phyloP scores from a whole-genome alignment of 164 flowering plant genomes.

The Piper longum region DNA sequence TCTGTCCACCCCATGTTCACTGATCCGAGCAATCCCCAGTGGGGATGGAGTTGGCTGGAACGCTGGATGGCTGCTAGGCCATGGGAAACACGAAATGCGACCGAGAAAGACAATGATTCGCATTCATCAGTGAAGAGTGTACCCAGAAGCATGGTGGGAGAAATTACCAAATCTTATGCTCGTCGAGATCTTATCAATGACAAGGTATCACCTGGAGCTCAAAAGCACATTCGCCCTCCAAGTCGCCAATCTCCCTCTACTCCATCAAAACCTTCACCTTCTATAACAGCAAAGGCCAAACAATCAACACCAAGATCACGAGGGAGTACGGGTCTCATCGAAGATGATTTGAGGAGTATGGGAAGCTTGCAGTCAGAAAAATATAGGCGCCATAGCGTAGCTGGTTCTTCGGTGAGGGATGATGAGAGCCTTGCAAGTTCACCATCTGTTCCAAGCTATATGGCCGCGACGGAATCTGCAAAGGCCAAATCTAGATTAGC shows the following conservation, averaged over 20 bases:
- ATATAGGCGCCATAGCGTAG: constrained; percentile 52
- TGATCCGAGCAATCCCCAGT: constrained; percentile 80
- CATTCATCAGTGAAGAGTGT: constrained; percentile 35
- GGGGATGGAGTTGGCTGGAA: constrained; percentile 99
- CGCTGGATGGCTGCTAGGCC: constrained; percentile 85
- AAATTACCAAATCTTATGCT: constrained; percentile 39
- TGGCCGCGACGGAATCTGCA: constrained; percentile 69
- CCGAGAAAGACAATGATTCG: constrained; percentile 48
- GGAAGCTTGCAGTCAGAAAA: constrained; percentile 47
- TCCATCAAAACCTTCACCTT: constrained; percentile 20
- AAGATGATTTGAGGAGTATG: constrained; percentile 49
- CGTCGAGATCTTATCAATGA: constrained; percentile 25
- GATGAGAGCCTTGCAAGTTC: constrained; percentile 64
- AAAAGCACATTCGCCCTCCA: constrained; percentile 20
- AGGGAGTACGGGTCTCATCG: constrained; percentile 15
- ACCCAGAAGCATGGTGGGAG: constrained; percentile 27
- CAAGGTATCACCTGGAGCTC: constrained; percentile 38
- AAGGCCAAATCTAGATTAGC: constrained; percentile 43
- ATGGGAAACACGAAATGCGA: constrained; percentile 39
- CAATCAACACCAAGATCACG: constrained; percentile 29
- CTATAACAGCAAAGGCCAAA: constrained; percentile 25
- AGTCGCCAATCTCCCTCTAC: constrained; percentile 38
- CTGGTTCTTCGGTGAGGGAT: constrained; percentile 21
- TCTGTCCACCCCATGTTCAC: constrained; percentile 43
- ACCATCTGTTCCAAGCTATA: constrained; percentile 56